phyloP scores from a whole-genome alignment of 768 basidiomycete genomes.

The Paxillus ammoniavirescens region DNA sequence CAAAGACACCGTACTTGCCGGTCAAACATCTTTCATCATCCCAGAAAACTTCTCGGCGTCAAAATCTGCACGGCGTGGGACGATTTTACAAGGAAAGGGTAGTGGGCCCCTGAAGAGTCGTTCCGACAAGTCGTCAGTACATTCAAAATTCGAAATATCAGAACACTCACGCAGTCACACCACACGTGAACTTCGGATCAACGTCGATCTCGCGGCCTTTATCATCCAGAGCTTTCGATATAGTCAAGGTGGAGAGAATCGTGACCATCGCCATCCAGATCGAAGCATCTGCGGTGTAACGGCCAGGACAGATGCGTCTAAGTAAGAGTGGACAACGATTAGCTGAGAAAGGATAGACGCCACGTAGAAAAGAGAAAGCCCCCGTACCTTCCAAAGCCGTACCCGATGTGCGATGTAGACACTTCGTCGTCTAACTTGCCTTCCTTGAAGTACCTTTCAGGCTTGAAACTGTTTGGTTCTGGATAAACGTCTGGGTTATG shows the following conservation, averaged over 20 bases:
- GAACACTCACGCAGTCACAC: background rate
- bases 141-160: background rate
- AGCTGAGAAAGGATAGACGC: background rate
- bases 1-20: no score
- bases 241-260: background rate
- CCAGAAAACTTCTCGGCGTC: background rate
- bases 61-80: background rate
- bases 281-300: background rate
- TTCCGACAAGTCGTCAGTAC: background rate
- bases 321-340: background rate
- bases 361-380: background rate
- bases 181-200: background rate
- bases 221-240: background rate
- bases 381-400: slow-evolving; percentile 28
- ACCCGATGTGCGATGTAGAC: slow-evolving; percentile 18
- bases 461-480: slow-evolving; percentile 23
- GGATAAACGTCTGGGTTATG: slow-evolving; percentile 3
- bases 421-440: background rate
- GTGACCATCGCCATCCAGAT: slow-evolving; percentile 3
- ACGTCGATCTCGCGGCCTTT: slow-evolving; percentile 2
- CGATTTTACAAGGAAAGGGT: slow-evolving; percentile 1
- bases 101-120: background rate
- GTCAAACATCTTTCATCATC: background rate
- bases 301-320: slow-evolving; percentile 3
- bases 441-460: slow-evolving; percentile 22